Evolutionary conservation across 2,329 filamentous ascomycete genomes (phyloP), one percentile per base, ranked within the genome.

Genomic region (Cladophialophora carrionii): DNA sequence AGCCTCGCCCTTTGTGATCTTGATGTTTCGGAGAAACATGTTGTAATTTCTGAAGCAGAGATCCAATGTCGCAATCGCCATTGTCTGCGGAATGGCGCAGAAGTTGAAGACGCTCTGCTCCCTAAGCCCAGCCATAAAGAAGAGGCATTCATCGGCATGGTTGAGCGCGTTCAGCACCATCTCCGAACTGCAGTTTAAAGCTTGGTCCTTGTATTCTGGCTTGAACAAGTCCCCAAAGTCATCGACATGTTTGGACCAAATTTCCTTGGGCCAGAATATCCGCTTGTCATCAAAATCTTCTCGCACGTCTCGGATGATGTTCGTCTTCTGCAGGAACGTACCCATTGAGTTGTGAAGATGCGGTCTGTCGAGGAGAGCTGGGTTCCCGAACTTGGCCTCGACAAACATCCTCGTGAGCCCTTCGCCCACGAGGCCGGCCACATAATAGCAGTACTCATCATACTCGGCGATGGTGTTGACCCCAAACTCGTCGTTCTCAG

Each of bases 41-140:
- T 83, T 84, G 24, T 91, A 90, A 78, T 99, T 99, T 73, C 90
- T 89, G 86, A 98, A 99, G 72, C 94, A 90, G 20, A 92, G 82
- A 72, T 97, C 93, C 49, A 98, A 81, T 0, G 94, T 98, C 8
- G 95, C 94, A 76, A 99, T 97, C 60, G 94, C 95, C 95, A 99
- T 99, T 70, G 88, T 84, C 78, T 99, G 95, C 2, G 95, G 95
- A 69, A 99, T 99, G 63, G 94, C 94, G 55, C 92, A 92, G 78
- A 99, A 99, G 84, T 99, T 99, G 87, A 99, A 99, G 29, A 96
- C 92, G 75, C 92, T 96, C 81, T 99, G 95, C 75, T 99, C 95
- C 71, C 89, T 89, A 69, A 99, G 87, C 54, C 91, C 95, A 4
- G 94, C 94, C 81, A 99, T 92, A 80, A 98, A 99, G 82, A 93